Percentiles rank a stretch among this genome's conserved stretches.
Conservation (phyloP, 2,329 filamentous ascomycete species). For the Parafenestella ontariensis region DNA sequence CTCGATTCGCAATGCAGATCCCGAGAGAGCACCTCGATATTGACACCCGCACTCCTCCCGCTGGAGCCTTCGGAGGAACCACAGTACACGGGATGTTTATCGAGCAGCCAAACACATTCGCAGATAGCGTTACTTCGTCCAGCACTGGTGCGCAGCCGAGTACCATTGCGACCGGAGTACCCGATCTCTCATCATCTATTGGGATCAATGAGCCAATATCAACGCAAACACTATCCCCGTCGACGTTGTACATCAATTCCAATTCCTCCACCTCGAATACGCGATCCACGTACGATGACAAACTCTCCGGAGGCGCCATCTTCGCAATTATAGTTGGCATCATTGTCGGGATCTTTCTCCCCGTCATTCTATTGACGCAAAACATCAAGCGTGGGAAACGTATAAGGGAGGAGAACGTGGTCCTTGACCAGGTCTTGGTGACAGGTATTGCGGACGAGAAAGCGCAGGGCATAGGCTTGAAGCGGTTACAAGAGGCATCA, state of each 20-base stretch:
- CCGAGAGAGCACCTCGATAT: neutral
- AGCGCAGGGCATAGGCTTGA: slow-evolving; percentile 3
- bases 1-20: neutral
- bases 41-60: slow-evolving; percentile 2
- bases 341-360: slow-evolving; percentile 1
- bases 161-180: neutral
- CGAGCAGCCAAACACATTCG: neutral
- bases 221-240: neutral
- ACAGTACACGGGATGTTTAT: neutral
- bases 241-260: neutral
- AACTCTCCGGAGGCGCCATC: neutral
- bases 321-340: slow-evolving; percentile 4
- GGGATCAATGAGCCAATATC: neutral
- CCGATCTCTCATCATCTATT: neutral
- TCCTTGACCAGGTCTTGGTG: neutral
- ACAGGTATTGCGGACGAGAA: neutral
- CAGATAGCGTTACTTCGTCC: neutral
- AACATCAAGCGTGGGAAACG: neutral
- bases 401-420: neutral
- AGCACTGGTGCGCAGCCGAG: neutral
- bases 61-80: neutral
- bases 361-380: slow-evolving; percentile 1
- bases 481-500: slow-evolving; percentile 4
- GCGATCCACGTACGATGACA: neutral
- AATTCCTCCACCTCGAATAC: neutral